Evolutionary conservation across 176 grass and related monocot genomes (phyloP), one percentile per base, ranked within the genome.

Genomic region (Guadua angustifolia): DNA sequence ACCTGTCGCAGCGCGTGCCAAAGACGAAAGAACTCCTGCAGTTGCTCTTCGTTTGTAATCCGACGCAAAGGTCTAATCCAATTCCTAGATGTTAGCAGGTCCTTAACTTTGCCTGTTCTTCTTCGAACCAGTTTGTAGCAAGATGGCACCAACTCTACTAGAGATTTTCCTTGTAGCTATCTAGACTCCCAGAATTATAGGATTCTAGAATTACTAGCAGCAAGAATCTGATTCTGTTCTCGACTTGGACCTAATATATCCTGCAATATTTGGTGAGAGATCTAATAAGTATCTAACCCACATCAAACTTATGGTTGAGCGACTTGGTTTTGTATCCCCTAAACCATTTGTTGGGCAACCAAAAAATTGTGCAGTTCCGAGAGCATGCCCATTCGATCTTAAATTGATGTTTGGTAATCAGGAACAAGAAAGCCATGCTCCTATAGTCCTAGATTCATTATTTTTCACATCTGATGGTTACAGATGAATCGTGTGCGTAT

Each of bases 201-300:
- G 49, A 56, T 63, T 81, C 69, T 36, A 69, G 17, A 43, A 77
- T 84, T 36, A 24, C 79, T 36, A 75, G 57, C 42, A 66, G 60
- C 15, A 15, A 75, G n/a, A 32, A 79, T 22, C 21, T 14, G 45
- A 76, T 33, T 56, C 29, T 55, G 35, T 73, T 26, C 59, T 38
- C 45, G 45, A 13, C 66, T 17, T 74, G 32, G 70, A 2, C 78
- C 33, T 80, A 24, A 24, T 38, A 8, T 44, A 5, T 5, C 42
- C 10, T 9, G 5, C n/a, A 61, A 5, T 79, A 11, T 49, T 65
- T 33, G 49, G 25, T 47, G 59, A 29, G 76, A 21, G 17, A 49
- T 26, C 29, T 4, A 24, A 45, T 9, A 61, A 11, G 16, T 8
- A 16, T 15, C 24, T 2, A 24, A 19, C 40, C 57, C 7, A 60